These are phyloP conservation scores for Elaeagnus macrophylla DNA, from an alignment of 306 rosid genomes.

Conservation along the genomic window DNA sequence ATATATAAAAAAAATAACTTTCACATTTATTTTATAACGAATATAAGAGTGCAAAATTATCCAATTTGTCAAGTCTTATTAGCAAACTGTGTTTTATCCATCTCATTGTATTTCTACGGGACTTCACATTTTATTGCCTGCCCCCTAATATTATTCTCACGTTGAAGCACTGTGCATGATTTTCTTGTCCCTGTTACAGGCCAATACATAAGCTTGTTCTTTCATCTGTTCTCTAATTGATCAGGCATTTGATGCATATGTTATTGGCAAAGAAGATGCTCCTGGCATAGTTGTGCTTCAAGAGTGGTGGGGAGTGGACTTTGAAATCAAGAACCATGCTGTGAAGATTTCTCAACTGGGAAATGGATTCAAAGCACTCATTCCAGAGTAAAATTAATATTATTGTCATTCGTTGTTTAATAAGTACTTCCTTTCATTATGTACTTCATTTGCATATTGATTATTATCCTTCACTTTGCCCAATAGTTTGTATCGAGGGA, in stretches of 20 bases:
- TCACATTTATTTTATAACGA: no score
- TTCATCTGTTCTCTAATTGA: constrained; percentile 12
- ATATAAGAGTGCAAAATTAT: neutral
- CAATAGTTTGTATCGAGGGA: constrained; percentile 59
- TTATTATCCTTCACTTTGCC: neutral
- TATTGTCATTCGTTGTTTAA: neutral
- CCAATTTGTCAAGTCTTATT: neutral
- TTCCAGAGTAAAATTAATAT: constrained; percentile 60
- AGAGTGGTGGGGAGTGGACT: constrained; percentile 96
- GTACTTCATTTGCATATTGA: constrained; percentile 6
- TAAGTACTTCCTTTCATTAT: neutral
- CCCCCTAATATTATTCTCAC: neutral
- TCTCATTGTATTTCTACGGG: constrained; percentile 2
- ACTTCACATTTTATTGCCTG: neutral
- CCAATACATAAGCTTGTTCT: constrained; percentile 12
- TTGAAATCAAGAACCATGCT: constrained; percentile 73
- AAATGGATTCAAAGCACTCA: constrained; percentile 76
- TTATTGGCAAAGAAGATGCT: constrained; percentile 76
- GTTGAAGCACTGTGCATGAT: neutral
- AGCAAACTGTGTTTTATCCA: neutral
- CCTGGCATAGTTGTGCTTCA: constrained; percentile 85
- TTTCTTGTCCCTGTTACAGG: constrained; percentile 3
- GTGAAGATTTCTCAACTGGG: constrained; percentile 63
- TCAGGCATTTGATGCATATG: constrained; percentile 73
- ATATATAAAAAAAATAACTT: no score